phyloP scores from a whole-genome alignment of 2,329 filamentous ascomycete genomes.

The Ophiostoma quercus region DNA sequence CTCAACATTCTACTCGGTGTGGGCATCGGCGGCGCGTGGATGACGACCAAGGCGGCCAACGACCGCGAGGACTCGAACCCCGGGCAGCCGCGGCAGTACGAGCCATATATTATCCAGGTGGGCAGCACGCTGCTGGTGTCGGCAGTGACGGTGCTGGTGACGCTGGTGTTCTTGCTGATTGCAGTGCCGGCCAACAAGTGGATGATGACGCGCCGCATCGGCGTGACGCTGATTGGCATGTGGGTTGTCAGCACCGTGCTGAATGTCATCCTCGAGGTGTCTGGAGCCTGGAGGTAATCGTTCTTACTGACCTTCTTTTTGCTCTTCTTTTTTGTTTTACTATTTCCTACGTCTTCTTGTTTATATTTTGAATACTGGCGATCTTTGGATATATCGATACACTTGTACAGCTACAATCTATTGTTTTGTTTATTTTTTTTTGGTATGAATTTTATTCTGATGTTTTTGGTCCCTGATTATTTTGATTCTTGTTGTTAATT shows the following conservation, averaged over 20 bases:
- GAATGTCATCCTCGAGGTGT: conserved; percentile 77
- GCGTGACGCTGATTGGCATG: conserved; percentile 69
- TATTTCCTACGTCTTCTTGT: neutral
- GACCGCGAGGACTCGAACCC: conserved; percentile 63
- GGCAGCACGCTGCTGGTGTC: conserved; percentile 80
- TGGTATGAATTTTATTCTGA: neutral
- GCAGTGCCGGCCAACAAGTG: conserved; percentile 80
- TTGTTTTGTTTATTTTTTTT: neutral
- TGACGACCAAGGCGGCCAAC: conserved; percentile 69
- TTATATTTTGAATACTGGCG: neutral
- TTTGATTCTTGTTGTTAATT: neutral
- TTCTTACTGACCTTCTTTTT: neutral
- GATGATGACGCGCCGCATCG: conserved; percentile 77
- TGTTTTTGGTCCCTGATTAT: neutral
- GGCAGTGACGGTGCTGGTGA: conserved; percentile 75
- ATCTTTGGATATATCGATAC: neutral
- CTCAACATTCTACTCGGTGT: conserved; percentile 94
- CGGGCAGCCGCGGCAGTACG: conserved; percentile 57
- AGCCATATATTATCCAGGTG: conserved; percentile 77
- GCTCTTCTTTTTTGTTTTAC: neutral
- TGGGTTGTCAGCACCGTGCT: conserved; percentile 76
- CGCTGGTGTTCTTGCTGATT: conserved; percentile 70
- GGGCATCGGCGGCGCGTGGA: conserved; percentile 83
- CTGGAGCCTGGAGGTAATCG: conserved; percentile 41
- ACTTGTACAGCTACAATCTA: neutral